These are phyloP conservation scores for Monosporascus sp. DNA, from an alignment of 2,329 filamentous ascomycete genomes.

Conservation along the genomic window DNA sequence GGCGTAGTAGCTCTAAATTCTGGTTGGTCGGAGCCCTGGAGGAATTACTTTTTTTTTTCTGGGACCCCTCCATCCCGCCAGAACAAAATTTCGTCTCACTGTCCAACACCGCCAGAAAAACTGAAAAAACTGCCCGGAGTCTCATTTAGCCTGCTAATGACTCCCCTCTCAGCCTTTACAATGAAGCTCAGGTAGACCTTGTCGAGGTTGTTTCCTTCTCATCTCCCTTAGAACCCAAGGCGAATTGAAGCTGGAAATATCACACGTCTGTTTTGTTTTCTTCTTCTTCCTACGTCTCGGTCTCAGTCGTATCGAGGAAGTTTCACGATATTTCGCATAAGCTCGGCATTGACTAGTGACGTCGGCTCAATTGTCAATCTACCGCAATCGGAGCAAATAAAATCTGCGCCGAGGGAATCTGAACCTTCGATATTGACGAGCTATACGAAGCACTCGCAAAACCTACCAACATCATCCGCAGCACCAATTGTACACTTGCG, in stretches of 20 bases:
- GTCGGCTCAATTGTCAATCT: not conserved
- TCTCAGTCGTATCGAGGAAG: not conserved
- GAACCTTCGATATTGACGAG: not conserved
- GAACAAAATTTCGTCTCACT: too few relatives aligned
- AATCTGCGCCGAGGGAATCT: not conserved
- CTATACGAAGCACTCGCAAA: too few relatives aligned
- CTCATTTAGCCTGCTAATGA: not conserved
- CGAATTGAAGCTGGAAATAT: not conserved
- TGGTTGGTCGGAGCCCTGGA: too few relatives aligned
- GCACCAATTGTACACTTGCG: too few relatives aligned
- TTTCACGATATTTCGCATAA: not conserved
- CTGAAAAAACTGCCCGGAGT: too few relatives aligned
- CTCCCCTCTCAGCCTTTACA: not conserved
- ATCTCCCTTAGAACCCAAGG: too few relatives aligned
- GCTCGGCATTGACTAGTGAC: not conserved
- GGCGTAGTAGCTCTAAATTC: too few relatives aligned
- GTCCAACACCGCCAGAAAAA: not conserved
- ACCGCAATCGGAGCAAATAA: conserved; percentile 16
- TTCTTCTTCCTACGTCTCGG: not conserved
- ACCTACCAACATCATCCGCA: too few relatives aligned
- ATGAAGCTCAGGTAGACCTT: not conserved
- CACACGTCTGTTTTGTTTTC: not conserved
- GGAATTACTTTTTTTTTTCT: not conserved
- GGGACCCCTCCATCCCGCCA: too few relatives aligned
- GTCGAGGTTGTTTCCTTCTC: not conserved